Evolutionary conservation across 495 filamentous ascomycete genomes (phyloP).

Genomic region (Penicillium bialowiezense): DNA sequence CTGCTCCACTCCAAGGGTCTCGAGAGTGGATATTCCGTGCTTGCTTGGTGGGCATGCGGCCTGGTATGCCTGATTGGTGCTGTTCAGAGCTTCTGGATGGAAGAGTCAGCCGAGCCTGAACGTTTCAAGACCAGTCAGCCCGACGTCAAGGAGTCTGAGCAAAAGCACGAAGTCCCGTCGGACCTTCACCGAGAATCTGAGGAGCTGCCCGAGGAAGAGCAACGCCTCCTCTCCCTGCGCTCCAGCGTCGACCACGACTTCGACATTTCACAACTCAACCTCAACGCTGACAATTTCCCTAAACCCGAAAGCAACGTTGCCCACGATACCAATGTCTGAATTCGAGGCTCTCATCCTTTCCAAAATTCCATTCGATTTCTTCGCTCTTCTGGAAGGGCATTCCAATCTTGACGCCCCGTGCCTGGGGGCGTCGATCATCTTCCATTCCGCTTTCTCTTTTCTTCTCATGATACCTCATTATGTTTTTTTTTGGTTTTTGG

Average conservation of each 20-base stretch:
- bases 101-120: constrained; percentile 37
- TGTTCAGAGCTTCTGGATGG: constrained; percentile 52
- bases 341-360: not conserved
- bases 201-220: constrained; percentile 31
- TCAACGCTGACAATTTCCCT: constrained; percentile 15
- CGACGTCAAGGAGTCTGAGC: constrained; percentile 23
- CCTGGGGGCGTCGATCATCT: not conserved
- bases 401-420: constrained; percentile 3
- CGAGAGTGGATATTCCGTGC: constrained; percentile 72
- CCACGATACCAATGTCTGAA: constrained; percentile 4
- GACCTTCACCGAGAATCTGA: constrained; percentile 23
- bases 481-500: constrained; percentile 1
- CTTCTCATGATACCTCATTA: constrained; percentile 16
- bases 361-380: constrained; percentile 2
- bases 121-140: constrained; percentile 19
- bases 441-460: constrained; percentile 2
- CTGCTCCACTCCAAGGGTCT: constrained; percentile 79
- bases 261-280: constrained; percentile 27
- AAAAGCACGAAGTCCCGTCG: constrained; percentile 24
- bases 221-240: constrained; percentile 40
- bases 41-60: constrained; percentile 90
- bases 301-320: constrained; percentile 6
- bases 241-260: constrained; percentile 41
- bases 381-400: constrained; percentile 16
- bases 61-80: constrained; percentile 73